phyloP scores from a whole-genome alignment of 2,329 filamentous ascomycete genomes.

The Scedosporium minutisporum region DNA sequence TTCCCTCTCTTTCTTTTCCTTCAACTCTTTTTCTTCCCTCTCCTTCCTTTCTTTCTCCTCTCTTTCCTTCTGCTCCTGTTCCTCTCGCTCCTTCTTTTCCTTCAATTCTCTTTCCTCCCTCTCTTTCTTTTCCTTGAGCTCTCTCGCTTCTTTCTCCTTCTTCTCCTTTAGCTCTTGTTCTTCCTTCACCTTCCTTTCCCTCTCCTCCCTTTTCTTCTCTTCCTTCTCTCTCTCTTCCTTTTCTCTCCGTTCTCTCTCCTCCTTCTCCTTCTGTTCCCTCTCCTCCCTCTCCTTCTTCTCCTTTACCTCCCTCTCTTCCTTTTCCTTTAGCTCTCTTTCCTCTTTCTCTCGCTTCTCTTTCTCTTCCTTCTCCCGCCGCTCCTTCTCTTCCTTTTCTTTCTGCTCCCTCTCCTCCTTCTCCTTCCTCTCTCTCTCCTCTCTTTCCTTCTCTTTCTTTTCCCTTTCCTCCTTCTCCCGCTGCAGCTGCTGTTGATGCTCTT shows the following conservation, averaged over 20 bases:
- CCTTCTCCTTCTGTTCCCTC: background rate
- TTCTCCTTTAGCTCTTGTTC: background rate
- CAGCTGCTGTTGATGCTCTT: background rate
- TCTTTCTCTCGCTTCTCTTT: background rate
- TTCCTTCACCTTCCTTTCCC: background rate
- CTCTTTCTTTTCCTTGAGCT: background rate
- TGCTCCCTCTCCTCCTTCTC: background rate
- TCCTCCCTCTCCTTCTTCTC: background rate
- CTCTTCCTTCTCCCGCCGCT: background rate
- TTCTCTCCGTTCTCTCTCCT: slow-evolving; percentile 49
- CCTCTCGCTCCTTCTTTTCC: background rate
- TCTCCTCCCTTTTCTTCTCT: background rate
- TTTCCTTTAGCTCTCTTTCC: background rate
- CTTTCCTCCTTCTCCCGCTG: background rate
- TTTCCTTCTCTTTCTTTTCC: background rate
- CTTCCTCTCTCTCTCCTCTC: slow-evolving; percentile 49
- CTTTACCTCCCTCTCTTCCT: background rate
- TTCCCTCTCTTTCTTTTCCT: background rate
- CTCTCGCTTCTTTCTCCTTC: background rate
- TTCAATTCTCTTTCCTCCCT: background rate
- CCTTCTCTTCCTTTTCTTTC: background rate
- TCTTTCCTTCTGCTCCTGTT: no score
- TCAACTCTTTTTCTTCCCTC: background rate
- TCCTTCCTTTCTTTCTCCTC: background rate
- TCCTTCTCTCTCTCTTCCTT: background rate